Percentiles rank a stretch among this genome's conserved stretches.
These are phyloP conservation scores for Rhizopogon vesiculosus DNA, from an alignment of 768 basidiomycete genomes.

Conservation along the genomic window DNA sequence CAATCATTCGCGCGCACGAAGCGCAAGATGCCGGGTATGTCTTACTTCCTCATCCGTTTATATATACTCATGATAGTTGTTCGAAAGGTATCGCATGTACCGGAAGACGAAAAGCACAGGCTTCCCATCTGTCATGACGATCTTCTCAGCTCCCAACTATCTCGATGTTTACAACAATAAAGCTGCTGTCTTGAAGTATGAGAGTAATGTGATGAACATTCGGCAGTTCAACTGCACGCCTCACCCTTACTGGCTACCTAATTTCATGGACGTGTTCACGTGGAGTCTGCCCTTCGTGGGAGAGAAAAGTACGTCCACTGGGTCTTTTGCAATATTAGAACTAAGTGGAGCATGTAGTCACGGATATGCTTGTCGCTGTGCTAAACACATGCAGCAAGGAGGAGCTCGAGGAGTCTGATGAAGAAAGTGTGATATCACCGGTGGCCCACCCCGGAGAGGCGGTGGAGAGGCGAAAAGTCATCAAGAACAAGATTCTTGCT, in stretches of 20 bases:
- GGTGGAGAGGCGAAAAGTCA: slow-evolving; percentile 77
- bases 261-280: slow-evolving; percentile 99
- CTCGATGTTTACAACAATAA: slow-evolving; percentile 99
- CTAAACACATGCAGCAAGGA: slow-evolving; percentile 95
- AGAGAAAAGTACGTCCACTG: slow-evolving; percentile 73
- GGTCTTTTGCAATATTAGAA: background rate
- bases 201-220: slow-evolving; percentile 98
- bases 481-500: slow-evolving; percentile 98
- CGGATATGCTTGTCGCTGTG: slow-evolving; percentile 97
- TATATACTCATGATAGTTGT: background rate
- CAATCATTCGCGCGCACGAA: slow-evolving; percentile 97
- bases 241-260: slow-evolving; percentile 96
- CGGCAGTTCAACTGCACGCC: slow-evolving; percentile 97
- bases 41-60: background rate
- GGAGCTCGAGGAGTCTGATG: slow-evolving; percentile 81
- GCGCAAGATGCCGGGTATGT: slow-evolving; percentile 96
- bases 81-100: slow-evolving; percentile 89
- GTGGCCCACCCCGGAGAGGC: slow-evolving; percentile 38
- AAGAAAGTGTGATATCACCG: slow-evolving; percentile 36
- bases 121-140: slow-evolving; percentile 99
- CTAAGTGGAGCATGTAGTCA: slow-evolving; percentile 53
- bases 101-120: slow-evolving; percentile 97
- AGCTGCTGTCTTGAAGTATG: slow-evolving; percentile 97
- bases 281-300: slow-evolving; percentile 99
- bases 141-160: slow-evolving; percentile 98